Conservation (phyloP, 2,329 filamentous ascomycete genomes). For the Esteya vermicola region DNA sequence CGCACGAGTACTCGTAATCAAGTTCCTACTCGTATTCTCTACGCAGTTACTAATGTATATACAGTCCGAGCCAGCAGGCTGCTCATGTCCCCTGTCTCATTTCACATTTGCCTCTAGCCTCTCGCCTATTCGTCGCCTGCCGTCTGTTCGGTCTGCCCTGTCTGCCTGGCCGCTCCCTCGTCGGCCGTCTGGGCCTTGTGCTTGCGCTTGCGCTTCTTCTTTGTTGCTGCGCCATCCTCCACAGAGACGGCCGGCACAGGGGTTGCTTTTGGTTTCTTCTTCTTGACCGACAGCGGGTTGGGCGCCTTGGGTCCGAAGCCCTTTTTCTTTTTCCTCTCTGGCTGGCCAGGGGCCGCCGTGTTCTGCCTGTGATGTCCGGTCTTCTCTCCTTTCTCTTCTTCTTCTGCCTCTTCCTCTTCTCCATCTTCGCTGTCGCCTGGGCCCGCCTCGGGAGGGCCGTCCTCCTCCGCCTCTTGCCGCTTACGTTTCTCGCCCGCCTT, state of each 20-base stretch:
- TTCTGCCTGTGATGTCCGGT: slow-evolving; percentile 7
- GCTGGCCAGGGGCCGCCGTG: neutral
- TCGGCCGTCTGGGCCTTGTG: slow-evolving; percentile 9
- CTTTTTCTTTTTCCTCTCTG: slow-evolving; percentile 18
- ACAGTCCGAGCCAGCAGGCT: too few relatives aligned
- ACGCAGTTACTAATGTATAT: too few relatives aligned
- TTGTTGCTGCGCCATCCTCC: slow-evolving; percentile 4
- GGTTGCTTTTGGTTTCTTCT: slow-evolving; percentile 17
- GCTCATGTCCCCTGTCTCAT: too few relatives aligned
- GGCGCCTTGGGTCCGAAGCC: slow-evolving; percentile 17
- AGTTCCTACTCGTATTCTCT: too few relatives aligned
- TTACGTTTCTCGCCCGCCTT: slow-evolving; percentile 32
- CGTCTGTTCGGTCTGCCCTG: neutral
- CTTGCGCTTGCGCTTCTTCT: slow-evolving; percentile 14
- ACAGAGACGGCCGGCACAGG: too few relatives aligned
- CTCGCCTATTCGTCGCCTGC: too few relatives aligned
- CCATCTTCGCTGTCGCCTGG: slow-evolving; percentile 18
- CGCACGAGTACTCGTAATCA: too few relatives aligned
- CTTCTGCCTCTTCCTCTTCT: slow-evolving; percentile 5
- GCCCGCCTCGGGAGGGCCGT: neutral
- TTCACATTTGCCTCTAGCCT: too few relatives aligned
- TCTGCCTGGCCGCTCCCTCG: neutral
- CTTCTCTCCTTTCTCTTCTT: slow-evolving; percentile 27
- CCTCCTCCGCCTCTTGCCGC: slow-evolving; percentile 18
- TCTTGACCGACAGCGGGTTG: slow-evolving; percentile 20